Percentiles rank a stretch among this genome's conserved stretches.
phyloP scores from a whole-genome alignment of 1,284 basidiomycete species.

The Earliella scabrosa region DNA sequence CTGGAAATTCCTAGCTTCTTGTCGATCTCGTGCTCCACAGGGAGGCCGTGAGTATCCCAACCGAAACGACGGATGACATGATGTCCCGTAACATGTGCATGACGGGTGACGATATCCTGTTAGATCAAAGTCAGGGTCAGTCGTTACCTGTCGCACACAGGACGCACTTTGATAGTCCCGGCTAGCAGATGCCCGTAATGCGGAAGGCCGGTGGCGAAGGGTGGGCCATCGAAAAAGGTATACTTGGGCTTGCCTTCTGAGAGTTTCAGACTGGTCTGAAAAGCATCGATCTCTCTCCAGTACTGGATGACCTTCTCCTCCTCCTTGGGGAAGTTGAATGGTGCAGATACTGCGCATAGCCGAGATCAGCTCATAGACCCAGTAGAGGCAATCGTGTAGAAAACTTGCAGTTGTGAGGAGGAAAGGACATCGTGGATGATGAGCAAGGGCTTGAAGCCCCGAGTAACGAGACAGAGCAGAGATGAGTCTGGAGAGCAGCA shows the following conservation, averaged over 20 bases:
- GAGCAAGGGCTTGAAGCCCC: background rate
- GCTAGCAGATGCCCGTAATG: conserved; percentile 94
- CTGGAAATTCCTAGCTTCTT: conserved; percentile 94
- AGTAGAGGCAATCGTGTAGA: background rate
- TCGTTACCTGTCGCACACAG: background rate
- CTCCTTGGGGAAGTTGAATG: conserved; percentile 90
- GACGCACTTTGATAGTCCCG: conserved; percentile 92
- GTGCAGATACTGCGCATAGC: conserved; percentile 57
- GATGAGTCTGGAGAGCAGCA: background rate
- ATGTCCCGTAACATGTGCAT: conserved; percentile 92
- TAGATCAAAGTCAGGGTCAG: background rate
- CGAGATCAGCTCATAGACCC: conserved; percentile 7
- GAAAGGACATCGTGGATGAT: conserved; percentile 63
- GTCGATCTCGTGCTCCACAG: conserved; percentile 99
- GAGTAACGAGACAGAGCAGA: background rate
- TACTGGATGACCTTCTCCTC: conserved; percentile 92
- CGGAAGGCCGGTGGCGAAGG: conserved; percentile 96
- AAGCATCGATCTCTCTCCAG: conserved; percentile 98
- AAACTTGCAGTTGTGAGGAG: conserved; percentile 75
- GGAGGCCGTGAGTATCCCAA: conserved; percentile 99
- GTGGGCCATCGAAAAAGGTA: conserved; percentile 98
- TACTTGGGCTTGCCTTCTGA: conserved; percentile 89
- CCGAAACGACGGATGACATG: conserved; percentile 97
- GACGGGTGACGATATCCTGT: conserved; percentile 95
- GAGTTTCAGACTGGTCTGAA: conserved; percentile 92